Evolutionary conservation across 352 stramenopile genomes (phyloP), one percentile per base, ranked within the genome.

Genomic region (Phytophthora megakarya): DNA sequence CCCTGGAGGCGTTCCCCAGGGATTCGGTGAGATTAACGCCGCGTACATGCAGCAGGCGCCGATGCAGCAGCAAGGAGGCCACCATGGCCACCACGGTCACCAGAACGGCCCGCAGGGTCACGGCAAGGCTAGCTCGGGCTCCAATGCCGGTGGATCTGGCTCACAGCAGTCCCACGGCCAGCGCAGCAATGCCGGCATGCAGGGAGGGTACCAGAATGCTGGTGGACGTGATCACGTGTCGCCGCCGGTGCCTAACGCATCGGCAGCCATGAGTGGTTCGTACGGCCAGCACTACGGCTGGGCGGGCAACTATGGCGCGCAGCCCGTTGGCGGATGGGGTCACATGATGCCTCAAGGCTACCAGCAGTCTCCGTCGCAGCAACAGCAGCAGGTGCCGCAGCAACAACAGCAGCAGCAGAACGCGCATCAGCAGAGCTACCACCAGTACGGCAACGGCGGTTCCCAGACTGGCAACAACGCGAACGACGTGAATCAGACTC

Each of bases 291-390:
- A 95, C 64, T 93, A 94, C 46, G 83, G 84, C 40, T 95, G 87
- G 87, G 76, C 74, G 12, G 69, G 69, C 13, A 91, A 84, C 54
- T 93, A 93, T 46, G 84, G 84, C 25, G 78, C 63, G 3, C 86
- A 93, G 65, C 82, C 87, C 16, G 78, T 92, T 32, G 85, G 84
- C 16, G 82, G 78, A 33, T 92, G 86, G 77, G 75, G 82, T 21
- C 84, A 95, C 73, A 93, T 92, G 81, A 84, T 92, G 78, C 86
- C 81, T 0, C 85, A 93, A 56, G 83, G 77, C n/a, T 92, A 92
- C 65, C 86, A 92, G 73, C 81, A 90, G 67, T 82, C 74, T 30
- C 76, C 80, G 21, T 82, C 76, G 32, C 61, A 59, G 25, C 63
- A 66, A 37, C 77, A 84, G 60, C 76, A 88, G 62, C 49, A 58